phyloP scores from a whole-genome alignment of 495 filamentous ascomycete genomes.

The Copromyces sp. region DNA sequence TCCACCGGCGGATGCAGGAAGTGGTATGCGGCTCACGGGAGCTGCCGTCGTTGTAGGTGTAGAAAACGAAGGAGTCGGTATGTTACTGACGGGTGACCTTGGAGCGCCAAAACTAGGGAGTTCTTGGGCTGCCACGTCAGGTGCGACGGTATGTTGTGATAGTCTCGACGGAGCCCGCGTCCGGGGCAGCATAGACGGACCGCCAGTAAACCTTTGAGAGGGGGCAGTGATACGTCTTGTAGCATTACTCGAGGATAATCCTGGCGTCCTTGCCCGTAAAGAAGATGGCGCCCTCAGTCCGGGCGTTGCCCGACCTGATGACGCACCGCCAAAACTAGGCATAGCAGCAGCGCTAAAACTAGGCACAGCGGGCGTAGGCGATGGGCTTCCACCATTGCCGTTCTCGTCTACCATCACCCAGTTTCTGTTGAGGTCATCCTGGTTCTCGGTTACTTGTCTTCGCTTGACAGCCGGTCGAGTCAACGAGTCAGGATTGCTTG shows the following conservation, averaged over 20 bases:
- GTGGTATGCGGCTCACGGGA: slow-evolving; percentile 27
- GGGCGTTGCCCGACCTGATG: neutral
- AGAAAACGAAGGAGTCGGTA: neutral
- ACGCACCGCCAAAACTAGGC: slow-evolving; percentile 8
- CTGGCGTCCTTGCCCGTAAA: neutral
- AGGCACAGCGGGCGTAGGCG: neutral
- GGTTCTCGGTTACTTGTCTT: slow-evolving; percentile 37
- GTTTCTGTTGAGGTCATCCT: slow-evolving; percentile 49
- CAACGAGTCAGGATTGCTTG: slow-evolving; percentile 31
- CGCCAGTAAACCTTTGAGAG: slow-evolving; percentile 24
- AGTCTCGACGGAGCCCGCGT: neutral
- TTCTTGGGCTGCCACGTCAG: slow-evolving; percentile 14
- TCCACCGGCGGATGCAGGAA: slow-evolving; percentile 11
- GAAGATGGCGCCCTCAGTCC: neutral
- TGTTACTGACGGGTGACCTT: slow-evolving; percentile 16
- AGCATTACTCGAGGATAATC: neutral
- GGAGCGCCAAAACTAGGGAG: slow-evolving; percentile 46
- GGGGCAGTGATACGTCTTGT: slow-evolving; percentile 29
- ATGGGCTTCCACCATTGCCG: slow-evolving; percentile 2
- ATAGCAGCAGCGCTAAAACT: slow-evolving; percentile 4
- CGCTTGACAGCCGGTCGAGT: slow-evolving; percentile 40
- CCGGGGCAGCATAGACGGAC: slow-evolving; percentile 7
- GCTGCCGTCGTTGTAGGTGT: neutral
- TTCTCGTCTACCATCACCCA: slow-evolving; percentile 65
- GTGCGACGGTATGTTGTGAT: neutral